phyloP scores from a whole-genome alignment of 768 basidiomycete genomes.

The Russula abietina region DNA sequence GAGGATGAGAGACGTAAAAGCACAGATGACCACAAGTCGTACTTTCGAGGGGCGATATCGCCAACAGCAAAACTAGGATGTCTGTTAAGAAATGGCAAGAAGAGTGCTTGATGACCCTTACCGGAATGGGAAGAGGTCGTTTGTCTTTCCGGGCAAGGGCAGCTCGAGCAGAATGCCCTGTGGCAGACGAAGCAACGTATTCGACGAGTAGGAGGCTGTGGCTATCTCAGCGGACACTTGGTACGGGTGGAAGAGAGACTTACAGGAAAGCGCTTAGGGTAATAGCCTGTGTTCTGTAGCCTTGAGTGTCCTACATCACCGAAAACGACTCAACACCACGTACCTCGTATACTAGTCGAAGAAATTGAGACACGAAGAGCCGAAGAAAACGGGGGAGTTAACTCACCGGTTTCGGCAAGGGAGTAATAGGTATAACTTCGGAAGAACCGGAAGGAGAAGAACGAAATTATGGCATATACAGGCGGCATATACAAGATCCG shows the following conservation, averaged over 20 bases:
- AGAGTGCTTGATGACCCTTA: slow-evolving; percentile 33
- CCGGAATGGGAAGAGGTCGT: slow-evolving; percentile 59
- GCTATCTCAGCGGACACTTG: not conserved
- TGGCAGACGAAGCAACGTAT: slow-evolving; percentile 68
- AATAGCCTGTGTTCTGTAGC: slow-evolving; percentile 43
- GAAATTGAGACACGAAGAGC: slow-evolving; percentile 32
- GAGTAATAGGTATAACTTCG: slow-evolving; percentile 64
- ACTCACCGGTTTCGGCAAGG: slow-evolving; percentile 46
- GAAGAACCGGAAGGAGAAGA: slow-evolving; percentile 81
- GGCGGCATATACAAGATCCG: slow-evolving; percentile 83
- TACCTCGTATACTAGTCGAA: slow-evolving; percentile 63
- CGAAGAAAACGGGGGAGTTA: slow-evolving; percentile 21
- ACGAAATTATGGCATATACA: slow-evolving; percentile 75
- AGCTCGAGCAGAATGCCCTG: slow-evolving; percentile 53
- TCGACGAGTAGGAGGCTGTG: slow-evolving; percentile 73
- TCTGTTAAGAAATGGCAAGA: not conserved
- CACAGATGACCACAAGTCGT: not conserved
- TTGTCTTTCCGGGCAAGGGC: slow-evolving; percentile 82
- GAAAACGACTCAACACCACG: slow-evolving; percentile 1
- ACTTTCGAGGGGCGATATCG: too few species aligned
- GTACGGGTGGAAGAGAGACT: too few species aligned
- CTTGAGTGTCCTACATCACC: not conserved
- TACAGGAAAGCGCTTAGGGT: slow-evolving; percentile 85
- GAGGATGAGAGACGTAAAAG: slow-evolving; percentile 16
- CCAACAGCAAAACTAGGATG: too few species aligned